Conservation (phyloP, 2,329 filamentous ascomycete genomes). For the Trichoderma arundinaceum region DNA sequence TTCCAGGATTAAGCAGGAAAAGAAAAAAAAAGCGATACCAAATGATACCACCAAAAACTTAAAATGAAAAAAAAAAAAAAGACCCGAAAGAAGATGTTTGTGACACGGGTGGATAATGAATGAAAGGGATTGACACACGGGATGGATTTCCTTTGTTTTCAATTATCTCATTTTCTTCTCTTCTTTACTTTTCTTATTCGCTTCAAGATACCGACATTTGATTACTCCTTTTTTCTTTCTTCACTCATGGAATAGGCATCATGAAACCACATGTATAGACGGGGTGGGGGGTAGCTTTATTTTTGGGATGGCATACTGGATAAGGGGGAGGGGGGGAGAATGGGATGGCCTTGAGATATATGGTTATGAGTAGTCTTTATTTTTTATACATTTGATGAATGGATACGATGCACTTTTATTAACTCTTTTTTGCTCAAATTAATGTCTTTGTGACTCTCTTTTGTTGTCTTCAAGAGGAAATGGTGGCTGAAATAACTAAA, state of each 20-base stretch:
- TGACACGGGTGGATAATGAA: background rate
- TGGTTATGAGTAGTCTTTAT: slow-evolving; percentile 23
- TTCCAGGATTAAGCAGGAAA: slow-evolving; percentile 70
- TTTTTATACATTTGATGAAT: slow-evolving; percentile 27
- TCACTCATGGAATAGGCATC: slow-evolving; percentile 19
- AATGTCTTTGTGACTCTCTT: background rate
- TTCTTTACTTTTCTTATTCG: background rate
- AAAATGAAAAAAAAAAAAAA: background rate
- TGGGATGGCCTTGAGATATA: background rate
- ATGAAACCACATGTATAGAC: slow-evolving; percentile 20
- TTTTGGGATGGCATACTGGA: slow-evolving; percentile 1
- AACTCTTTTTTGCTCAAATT: background rate
- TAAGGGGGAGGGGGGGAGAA: background rate
- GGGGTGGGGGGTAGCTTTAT: background rate
- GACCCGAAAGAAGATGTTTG: background rate
- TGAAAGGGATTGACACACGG: too few relatives aligned
- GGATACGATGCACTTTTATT: slow-evolving; percentile 15
- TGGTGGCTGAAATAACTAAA: background rate
- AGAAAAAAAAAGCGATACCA: background rate
- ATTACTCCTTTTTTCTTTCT: background rate
- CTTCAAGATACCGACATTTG: slow-evolving; percentile 20
- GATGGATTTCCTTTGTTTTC: background rate
- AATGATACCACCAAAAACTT: slow-evolving; percentile 7
- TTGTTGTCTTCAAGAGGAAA: too few relatives aligned
- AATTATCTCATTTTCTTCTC: background rate